Evolutionary conservation across 495 filamentous ascomycete genomes (phyloP).

Genomic region (Aspergillus funiculosus): DNA sequence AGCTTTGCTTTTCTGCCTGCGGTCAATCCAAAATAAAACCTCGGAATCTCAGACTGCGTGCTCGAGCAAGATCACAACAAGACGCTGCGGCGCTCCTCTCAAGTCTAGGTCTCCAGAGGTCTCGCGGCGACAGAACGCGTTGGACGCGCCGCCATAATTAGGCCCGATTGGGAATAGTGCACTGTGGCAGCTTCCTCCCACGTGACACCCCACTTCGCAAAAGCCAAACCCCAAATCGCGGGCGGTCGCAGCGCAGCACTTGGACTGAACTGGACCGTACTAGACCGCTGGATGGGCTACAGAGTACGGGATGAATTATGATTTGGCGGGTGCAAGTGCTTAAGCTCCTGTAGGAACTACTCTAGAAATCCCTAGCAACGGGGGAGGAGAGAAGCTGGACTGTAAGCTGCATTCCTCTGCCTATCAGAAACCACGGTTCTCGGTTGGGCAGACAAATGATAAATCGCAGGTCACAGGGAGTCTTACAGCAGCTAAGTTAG

Average conservation of each 20-base stretch:
- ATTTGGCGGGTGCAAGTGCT: too few species aligned
- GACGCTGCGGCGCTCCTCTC: neutral
- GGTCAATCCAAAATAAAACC: neutral
- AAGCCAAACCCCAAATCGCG: neutral
- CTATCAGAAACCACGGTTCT: constrained; percentile 3
- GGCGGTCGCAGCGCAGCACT: neutral
- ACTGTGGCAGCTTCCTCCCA: constrained; percentile 1
- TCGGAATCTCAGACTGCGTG: neutral
- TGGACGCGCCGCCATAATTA: constrained; percentile 30
- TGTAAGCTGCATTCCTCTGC: neutral
- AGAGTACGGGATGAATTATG: too few species aligned
- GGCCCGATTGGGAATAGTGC: constrained; percentile 26
- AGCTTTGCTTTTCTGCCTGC: constrained; percentile 1
- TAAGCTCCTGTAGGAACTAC: too few species aligned
- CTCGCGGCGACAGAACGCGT: constrained; percentile 27
- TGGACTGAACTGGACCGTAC: neutral
- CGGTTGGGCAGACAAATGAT: constrained; percentile 11
- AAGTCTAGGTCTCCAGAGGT: neutral
- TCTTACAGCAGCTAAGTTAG: neutral
- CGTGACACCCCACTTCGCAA: constrained; percentile 17
- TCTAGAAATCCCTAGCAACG: too few species aligned
- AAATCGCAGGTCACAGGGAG: constrained; percentile 4
- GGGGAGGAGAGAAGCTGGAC: too few species aligned
- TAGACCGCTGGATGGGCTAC: too few species aligned
- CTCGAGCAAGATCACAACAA: neutral